These are phyloP conservation scores for Rhodotorula sp. DNA, from an alignment of 1,284 basidiomycete genomes.

Conservation along the genomic window DNA sequence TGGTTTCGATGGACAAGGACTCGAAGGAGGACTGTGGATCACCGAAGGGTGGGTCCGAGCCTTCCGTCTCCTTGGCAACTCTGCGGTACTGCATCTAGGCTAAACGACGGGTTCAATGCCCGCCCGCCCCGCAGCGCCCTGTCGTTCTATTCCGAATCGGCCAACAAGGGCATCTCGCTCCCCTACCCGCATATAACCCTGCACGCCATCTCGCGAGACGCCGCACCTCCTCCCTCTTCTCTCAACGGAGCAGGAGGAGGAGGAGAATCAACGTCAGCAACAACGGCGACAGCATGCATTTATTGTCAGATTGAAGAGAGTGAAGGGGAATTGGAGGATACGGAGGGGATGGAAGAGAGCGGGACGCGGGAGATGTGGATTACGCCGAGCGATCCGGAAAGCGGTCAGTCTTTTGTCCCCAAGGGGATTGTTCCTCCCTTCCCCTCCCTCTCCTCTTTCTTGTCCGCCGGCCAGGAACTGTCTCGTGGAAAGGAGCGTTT, in stretches of 20 bases:
- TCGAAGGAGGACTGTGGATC: conserved; percentile 66
- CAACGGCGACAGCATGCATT: conserved; percentile 60
- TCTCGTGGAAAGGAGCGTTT: too few relatives aligned
- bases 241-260: conserved; percentile 2
- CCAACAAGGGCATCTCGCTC: conserved; percentile 64
- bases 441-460: not conserved
- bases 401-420: too few relatives aligned
- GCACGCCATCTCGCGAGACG: conserved; percentile 76
- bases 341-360: conserved; percentile 47
- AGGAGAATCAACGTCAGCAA: conserved; percentile 41
- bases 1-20: conserved; percentile 55
- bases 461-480: too few relatives aligned
- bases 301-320: conserved; percentile 74
- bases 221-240: not conserved
- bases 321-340: conserved; percentile 51
- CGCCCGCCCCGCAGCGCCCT: conserved; percentile 59
- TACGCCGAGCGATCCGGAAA: conserved; percentile 59
- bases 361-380: conserved; percentile 69
- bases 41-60: conserved; percentile 66
- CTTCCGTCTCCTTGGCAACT: not conserved
- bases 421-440: too few relatives aligned
- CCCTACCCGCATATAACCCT: conserved; percentile 80
- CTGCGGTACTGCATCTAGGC: too few relatives aligned
- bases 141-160: conserved; percentile 65
- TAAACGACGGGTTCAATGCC: not conserved